phyloP scores from a whole-genome alignment of 306 rosid species.

The Vigna angularis region DNA sequence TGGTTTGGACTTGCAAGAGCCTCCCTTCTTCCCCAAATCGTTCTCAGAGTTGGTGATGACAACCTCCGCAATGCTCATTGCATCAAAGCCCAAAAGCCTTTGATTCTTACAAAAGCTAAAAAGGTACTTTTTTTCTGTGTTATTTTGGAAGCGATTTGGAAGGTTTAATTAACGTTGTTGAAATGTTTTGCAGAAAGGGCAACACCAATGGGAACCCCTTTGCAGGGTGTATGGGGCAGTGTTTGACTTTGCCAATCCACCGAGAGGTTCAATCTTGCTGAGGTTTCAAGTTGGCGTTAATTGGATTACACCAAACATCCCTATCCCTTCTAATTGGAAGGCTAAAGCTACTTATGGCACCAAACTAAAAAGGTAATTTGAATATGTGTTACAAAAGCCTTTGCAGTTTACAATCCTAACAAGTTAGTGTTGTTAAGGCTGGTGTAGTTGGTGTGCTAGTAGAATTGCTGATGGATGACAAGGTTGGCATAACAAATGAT shows the following conservation, averaged over 20 bases:
- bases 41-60: no score
- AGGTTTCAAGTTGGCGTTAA: slow-evolving; percentile 57
- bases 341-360: slow-evolving; percentile 61
- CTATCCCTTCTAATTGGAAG: slow-evolving; percentile 58
- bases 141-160: no score
- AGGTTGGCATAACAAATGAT: slow-evolving; percentile 82
- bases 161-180: no score
- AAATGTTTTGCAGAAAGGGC: no score
- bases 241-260: slow-evolving; percentile 69
- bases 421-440: slow-evolving; percentile 55
- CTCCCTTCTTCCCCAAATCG: no score
- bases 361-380: neutral
- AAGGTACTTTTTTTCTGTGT: no score
- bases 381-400: no score
- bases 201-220: no score
- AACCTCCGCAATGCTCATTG: no score
- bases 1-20: no score
- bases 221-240: slow-evolving; percentile 61
- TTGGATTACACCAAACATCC: slow-evolving; percentile 52
- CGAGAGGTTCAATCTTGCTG: slow-evolving; percentile 51
- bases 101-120: no score
- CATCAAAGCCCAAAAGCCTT: no score
- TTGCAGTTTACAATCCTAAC: slow-evolving; percentile 75
- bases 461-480: slow-evolving; percentile 79
- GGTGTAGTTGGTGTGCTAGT: slow-evolving; percentile 71